phyloP scores from a whole-genome alignment of 352 stramenopile genomes.

The Phytophthora citrophthora region DNA sequence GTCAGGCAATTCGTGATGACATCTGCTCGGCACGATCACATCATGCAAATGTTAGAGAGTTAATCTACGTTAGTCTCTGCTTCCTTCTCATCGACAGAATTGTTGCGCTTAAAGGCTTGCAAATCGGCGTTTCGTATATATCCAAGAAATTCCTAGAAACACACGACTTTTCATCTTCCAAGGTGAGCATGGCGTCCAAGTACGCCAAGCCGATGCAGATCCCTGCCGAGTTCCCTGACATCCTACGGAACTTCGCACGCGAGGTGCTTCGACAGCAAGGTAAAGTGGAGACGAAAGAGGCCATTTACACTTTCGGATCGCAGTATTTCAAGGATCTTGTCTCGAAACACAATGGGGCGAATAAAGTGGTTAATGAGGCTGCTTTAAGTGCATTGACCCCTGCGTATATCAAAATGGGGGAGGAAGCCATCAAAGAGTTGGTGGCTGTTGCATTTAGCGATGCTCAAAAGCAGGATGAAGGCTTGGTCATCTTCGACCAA shows the following conservation, averaged over 20 bases:
- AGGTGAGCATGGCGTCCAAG: constrained; percentile 71
- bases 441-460: constrained; percentile 55
- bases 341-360: constrained; percentile 34
- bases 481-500: constrained; percentile 46
- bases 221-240: constrained; percentile 70
- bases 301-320: constrained; percentile 77
- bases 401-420: constrained; percentile 64
- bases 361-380: constrained; percentile 12
- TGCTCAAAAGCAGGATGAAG: constrained; percentile 42
- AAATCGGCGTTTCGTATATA: constrained; percentile 16
- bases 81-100: constrained; percentile 3
- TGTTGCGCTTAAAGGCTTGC: neutral
- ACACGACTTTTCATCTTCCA: constrained; percentile 24
- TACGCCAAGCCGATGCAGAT: constrained; percentile 86
- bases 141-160: neutral
- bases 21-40: constrained; percentile 3
- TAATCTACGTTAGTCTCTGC: constrained; percentile 14
- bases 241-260: constrained; percentile 79
- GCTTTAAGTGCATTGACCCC: constrained; percentile 33
- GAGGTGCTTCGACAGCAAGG: constrained; percentile 86
- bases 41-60: constrained; percentile 2
- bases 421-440: constrained; percentile 64
- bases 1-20: constrained; percentile 23
- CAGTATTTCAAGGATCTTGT: constrained; percentile 78
- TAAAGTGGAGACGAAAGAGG: constrained; percentile 80